phyloP scores from a whole-genome alignment of 164 flowering plant genomes.

The Stephania japonica region DNA sequence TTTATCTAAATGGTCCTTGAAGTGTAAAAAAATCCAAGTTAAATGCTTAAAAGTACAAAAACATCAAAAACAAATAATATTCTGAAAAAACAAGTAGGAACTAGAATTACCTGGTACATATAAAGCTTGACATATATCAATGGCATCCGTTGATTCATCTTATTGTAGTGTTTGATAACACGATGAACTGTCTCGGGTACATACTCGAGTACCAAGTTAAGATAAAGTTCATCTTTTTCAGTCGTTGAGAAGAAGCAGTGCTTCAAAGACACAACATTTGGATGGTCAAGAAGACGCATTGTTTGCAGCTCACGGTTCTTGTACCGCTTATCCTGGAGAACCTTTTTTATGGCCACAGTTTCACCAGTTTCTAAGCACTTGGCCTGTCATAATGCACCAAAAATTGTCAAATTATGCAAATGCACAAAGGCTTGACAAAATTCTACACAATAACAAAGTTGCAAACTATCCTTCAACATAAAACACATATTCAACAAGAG shows the following conservation, averaged over 20 bases:
- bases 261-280: constrained; percentile 52
- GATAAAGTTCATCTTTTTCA: constrained; percentile 55
- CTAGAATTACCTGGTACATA: constrained; percentile 44
- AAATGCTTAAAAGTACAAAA: background rate
- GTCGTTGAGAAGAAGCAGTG: constrained; percentile 71
- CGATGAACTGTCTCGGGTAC: constrained; percentile 61
- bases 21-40: background rate
- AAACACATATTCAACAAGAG: background rate
- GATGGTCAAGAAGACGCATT: constrained; percentile 60
- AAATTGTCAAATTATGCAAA: background rate
- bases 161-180: constrained; percentile 55
- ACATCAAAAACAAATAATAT: background rate
- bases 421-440: background rate
- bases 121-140: constrained; percentile 53
- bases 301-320: constrained; percentile 62
- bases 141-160: constrained; percentile 55
- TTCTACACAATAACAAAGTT: background rate
- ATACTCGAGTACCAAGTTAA: constrained; percentile 66
- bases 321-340: constrained; percentile 60
- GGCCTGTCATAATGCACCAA: constrained; percentile 35
- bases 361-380: constrained; percentile 77
- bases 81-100: background rate
- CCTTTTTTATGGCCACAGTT: constrained; percentile 66
- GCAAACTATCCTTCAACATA: background rate
- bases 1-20: background rate